Evolutionary conservation across 495 filamentous ascomycete species (phyloP), one percentile per base, ranked within the genome.

Genomic region (Baudoinia panamericana): DNA sequence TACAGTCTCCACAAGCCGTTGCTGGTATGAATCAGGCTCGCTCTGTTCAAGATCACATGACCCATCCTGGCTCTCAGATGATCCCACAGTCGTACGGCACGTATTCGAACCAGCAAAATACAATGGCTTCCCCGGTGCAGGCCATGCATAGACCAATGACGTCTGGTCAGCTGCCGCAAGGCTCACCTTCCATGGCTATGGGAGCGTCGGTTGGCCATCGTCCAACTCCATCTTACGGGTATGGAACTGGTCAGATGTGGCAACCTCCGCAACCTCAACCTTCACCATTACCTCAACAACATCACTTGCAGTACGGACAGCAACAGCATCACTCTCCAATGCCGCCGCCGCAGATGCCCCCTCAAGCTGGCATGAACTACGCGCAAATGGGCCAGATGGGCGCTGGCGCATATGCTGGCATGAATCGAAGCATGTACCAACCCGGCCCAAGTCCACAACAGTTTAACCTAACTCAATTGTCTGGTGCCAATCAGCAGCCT

Each of bases 271-370:
- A 72, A 49, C 62, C 74, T 12, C 74, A 79, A 44, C 65, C 65
- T 15, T 71, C 72, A 4, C 73, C 66, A 18, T 44, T 68, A 12
- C 54, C 61, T 1, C 65, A 65, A 39, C 55, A 60, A 23, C 61
- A 62, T 36, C 56, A 61, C 27, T 47, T 63, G 29, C 65, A 67
- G 39, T 63, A 67, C 39, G 57, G 50, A 21, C 61, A 64, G 20
- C 55, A 60, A 4, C 59, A 63, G 27, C 63, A 52, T 13, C 43
- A 42, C 19, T 66, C 73, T 17, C 71, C 76, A 23, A 72, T 75
- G 25, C 70, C 67, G 5, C 67, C 71, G 21, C 69, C 73, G 19
- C 76, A 76, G 43, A 63, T 77, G 12, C 76, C 73, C 20, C 78
- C 79, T 16, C 63, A 65, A 11, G 54, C 56, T 15, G 56, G 55